Evolutionary conservation across 2,329 filamentous ascomycete genomes (phyloP).

Genomic region (Aspergillus piperis): DNA sequence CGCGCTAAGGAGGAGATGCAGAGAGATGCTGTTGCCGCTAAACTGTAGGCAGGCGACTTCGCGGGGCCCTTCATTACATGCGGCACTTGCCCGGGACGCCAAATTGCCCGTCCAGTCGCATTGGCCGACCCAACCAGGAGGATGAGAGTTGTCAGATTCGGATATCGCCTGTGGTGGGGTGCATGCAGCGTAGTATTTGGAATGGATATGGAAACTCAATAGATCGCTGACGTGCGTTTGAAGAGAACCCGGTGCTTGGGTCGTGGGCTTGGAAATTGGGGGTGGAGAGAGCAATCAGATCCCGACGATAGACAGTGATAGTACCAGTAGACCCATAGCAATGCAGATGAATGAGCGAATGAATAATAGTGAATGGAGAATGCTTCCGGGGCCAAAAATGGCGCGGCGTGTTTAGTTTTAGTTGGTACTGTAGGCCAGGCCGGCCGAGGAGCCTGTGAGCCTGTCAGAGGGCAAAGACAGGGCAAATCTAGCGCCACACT

Average conservation of each 20-base stretch:
- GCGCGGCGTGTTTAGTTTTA: background rate
- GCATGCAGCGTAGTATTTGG: conserved; percentile 11
- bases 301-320: conserved; percentile 4
- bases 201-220: conserved; percentile 18
- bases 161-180: conserved; percentile 12
- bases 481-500: background rate
- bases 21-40: conserved; percentile 28
- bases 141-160: background rate
- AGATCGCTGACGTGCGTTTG: conserved; percentile 22
- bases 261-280: conserved; percentile 5
- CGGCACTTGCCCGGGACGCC: background rate
- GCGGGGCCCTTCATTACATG: background rate
- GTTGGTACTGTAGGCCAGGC: background rate
- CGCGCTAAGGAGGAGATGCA: conserved; percentile 43
- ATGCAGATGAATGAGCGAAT: background rate
- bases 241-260: conserved; percentile 22
- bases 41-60: conserved; percentile 28
- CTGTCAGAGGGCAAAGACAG: background rate
- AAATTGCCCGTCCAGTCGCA: background rate
- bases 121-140: background rate
- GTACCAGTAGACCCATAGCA: background rate
- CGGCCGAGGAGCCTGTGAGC: background rate
- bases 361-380: background rate
- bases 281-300: background rate
- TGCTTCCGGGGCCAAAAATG: background rate